Evolutionary conservation across 306 rosid species (phyloP), one percentile per base, ranked within the genome.

Genomic region (Sechiopsis laciniata): DNA sequence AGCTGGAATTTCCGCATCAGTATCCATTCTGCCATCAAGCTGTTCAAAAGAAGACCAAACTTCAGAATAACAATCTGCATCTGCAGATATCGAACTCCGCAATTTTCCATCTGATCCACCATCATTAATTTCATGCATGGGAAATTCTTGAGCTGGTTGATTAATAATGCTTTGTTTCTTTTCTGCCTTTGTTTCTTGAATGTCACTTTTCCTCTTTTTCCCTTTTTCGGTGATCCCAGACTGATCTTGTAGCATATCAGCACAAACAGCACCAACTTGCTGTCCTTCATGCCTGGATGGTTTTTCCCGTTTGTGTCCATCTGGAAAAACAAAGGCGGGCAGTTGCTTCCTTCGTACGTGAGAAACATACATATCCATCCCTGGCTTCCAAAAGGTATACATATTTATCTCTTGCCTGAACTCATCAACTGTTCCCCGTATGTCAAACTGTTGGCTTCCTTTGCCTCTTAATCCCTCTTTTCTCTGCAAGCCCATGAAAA

Each of bases 401-500:
- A 79, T 86, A 73, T 83, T 86, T 70, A 94, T 87, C 68, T 89
- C 99, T 79, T 68, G 95, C 79, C 91, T 87, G 77, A 94, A 94
- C 82, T 90, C 99, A 50, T 94, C 99, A 79, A 91, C 97, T 9
- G 99, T 94, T 74, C 87, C 96, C 55, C 99, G 94, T 73, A 94
- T 94, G 84, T 94, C 97, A 84, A 94, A 90, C 78, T 89, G 97
- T 83, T 94, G 98, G 71, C 92, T 97, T 80, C 85, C 97, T 85
- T 86, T 94, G 80, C 97, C 92, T 83, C 84, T 94, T 69, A 89
- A 82, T 75, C 99, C 99, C 86, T 94, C 97, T 83, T 86, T 94
- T 82, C 99, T 85, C 80, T 94, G 99, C 87, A 94, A 85, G 70
- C 99, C 99, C 99, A 94, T 86, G 80, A 94, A 94, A 85, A 89